phyloP scores from a whole-genome alignment of 1,284 basidiomycete species.

The Coniferiporia weirii region DNA sequence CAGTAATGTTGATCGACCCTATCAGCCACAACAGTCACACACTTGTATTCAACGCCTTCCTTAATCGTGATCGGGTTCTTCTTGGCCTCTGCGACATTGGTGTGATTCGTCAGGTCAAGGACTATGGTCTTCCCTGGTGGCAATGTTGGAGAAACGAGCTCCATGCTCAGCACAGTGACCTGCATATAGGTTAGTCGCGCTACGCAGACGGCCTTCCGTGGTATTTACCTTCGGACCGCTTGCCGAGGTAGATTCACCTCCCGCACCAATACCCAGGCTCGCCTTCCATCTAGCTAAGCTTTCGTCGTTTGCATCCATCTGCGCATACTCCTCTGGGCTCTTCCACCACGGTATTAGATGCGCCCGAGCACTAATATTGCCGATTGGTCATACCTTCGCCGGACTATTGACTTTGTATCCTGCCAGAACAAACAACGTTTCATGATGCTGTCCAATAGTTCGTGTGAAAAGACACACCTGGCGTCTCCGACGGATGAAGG shows the following conservation, averaged over 20 bases:
- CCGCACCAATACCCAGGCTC: conserved; percentile 72
- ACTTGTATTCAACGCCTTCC: conserved; percentile 81
- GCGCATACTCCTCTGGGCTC: conserved; percentile 63
- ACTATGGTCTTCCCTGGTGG: conserved; percentile 56
- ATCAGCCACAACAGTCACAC: neutral
- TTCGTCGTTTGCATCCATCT: conserved; percentile 82
- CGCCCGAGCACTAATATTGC: neutral
- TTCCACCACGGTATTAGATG: conserved; percentile 39
- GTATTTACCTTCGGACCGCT: conserved; percentile 59
- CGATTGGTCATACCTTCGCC: neutral
- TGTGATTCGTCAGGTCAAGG: conserved; percentile 50
- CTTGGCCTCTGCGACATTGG: conserved; percentile 47
- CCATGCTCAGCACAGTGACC: conserved; percentile 67
- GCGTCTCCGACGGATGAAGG: conserved; percentile 18
- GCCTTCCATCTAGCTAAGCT: conserved; percentile 87
- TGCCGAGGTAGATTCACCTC: conserved; percentile 30
- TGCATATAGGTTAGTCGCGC: conserved; percentile 27
- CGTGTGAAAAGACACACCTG: conserved; percentile 1
- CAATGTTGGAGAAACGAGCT: conserved; percentile 62
- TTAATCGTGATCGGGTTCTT: conserved; percentile 75
- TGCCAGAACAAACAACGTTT: conserved; percentile 24
- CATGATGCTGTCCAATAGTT: neutral
- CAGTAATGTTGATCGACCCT: neutral
- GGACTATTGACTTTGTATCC: conserved; percentile 53
- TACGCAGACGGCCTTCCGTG: neutral